Evolutionary conservation across 169 alveolate species (phyloP).

Genomic region (Babesia caballi): DNA sequence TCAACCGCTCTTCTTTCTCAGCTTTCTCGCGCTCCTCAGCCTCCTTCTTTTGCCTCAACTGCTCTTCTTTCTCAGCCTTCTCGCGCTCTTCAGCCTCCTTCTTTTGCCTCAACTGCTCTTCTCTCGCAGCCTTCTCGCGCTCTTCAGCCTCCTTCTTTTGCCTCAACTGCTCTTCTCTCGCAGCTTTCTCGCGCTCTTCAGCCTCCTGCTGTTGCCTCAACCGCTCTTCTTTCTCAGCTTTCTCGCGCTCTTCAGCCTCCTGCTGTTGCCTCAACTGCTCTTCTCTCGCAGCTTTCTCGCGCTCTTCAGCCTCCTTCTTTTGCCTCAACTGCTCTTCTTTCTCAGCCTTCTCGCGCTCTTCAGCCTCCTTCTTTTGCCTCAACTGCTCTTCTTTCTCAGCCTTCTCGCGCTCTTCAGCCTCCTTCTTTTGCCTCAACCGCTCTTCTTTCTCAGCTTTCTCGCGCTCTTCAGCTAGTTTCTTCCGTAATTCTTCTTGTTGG

Average conservation of each 20-base stretch:
- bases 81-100: not conserved
- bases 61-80: not conserved
- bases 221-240: not conserved
- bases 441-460: not conserved
- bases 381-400: not conserved
- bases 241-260: not conserved
- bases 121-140: slow-evolving; percentile 2
- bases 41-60: not conserved
- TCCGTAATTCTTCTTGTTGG: not conserved
- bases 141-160: not conserved
- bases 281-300: not conserved
- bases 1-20: not conserved
- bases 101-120: not conserved
- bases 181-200: not conserved
- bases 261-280: not conserved
- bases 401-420: not conserved
- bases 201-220: not conserved
- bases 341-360: slow-evolving; percentile 9
- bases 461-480: not conserved
- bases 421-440: not conserved
- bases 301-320: not conserved
- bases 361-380: slow-evolving; percentile 5
- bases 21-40: not conserved
- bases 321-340: not conserved
- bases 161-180: not conserved